Base-by-base conservation (phyloP, 345 rosid genomes). In the Orychophragmus violaceus region DNA sequence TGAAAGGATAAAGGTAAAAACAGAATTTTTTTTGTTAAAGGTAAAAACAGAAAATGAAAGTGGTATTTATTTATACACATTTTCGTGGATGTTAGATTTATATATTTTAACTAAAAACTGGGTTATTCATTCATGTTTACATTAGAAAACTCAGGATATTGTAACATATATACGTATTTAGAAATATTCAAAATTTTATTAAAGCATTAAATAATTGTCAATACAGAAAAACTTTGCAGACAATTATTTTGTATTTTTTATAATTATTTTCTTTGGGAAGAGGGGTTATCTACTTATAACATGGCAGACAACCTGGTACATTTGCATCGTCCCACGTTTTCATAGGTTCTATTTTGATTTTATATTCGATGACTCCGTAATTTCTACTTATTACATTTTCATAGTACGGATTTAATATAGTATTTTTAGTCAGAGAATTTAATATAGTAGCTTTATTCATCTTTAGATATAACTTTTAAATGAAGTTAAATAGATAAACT, bases 271-370 rank as follows among this genome's bases (percentile, higher is more conserved):
- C 66, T 57, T 55, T 57, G 45, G 70, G 19, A 27, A 33, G 25
- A 62, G 44, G 50, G 5, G 41, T 36, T 32, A 30, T 63, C 51
- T 25, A 62, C 64, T 57, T 59, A 35, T 21, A 58, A 57, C 66
- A 64, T 72, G 71, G 76, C 76, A 64, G 76, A 72, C 71, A 72
- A 72, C 76, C 65, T 72, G 76, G 76, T 72, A 72, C 76, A 60
- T 64, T 58, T 57, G 66, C 59, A 39, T 45, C 66, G 10, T 42
- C 57, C 70, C 53, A 35, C 65, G 33, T 72, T 27, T 35, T 28
- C 45, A 22, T 56, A 39, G 10, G 52, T 39, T 48, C 30, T 37
- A 19, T 24, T 28, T 37, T 13, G 23, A 29, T 64, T 36, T 49
- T 45, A 17, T 64, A 71, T 24, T 54, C 62, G 11, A 29, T 30